Conservation (phyloP, 768 basidiomycete species). For the Coprinopsis strossmayeri region DNA sequence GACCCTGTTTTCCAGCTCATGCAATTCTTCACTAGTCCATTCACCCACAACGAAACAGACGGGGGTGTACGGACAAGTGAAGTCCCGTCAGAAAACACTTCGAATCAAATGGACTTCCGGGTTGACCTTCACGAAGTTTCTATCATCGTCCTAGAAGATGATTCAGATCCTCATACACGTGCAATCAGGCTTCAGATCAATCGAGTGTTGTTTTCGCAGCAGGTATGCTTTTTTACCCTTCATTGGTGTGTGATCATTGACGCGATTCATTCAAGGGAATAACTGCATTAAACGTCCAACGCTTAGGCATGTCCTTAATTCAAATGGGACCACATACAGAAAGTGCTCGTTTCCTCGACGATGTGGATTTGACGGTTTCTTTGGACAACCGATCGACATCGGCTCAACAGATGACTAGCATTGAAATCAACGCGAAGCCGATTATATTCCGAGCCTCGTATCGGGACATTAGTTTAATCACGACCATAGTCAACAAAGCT, state of each 20-base stretch:
- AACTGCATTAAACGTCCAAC: slow-evolving; percentile 70
- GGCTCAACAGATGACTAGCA: slow-evolving; percentile 67
- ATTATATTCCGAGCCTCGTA: slow-evolving; percentile 94
- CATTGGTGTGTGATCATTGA: neutral
- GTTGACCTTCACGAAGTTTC: slow-evolving; percentile 89
- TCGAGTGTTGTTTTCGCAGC: slow-evolving; percentile 84
- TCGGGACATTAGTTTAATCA: slow-evolving; percentile 87
- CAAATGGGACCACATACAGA: slow-evolving; percentile 82
- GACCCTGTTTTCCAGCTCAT: slow-evolving; percentile 89
- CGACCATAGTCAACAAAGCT: slow-evolving; percentile 80
- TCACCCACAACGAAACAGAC: neutral
- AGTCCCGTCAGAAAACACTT: neutral
- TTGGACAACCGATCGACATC: slow-evolving; percentile 77
- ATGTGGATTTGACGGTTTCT: slow-evolving; percentile 82
- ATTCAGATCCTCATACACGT: slow-evolving; percentile 69
- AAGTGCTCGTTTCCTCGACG: slow-evolving; percentile 87
- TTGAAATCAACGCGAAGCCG: slow-evolving; percentile 77
- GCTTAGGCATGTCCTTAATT: slow-evolving; percentile 89
- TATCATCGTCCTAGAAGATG: slow-evolving; percentile 82
- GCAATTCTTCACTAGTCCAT: slow-evolving; percentile 65
- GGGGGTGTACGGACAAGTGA: neutral
- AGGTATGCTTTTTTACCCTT: slow-evolving; percentile 41
- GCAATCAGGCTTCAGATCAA: slow-evolving; percentile 82
- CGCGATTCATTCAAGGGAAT: slow-evolving; percentile 47
- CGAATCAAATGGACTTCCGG: slow-evolving; percentile 52